Conservation (phyloP, 169 alveolate species). For the Plasmodium inui region DNA sequence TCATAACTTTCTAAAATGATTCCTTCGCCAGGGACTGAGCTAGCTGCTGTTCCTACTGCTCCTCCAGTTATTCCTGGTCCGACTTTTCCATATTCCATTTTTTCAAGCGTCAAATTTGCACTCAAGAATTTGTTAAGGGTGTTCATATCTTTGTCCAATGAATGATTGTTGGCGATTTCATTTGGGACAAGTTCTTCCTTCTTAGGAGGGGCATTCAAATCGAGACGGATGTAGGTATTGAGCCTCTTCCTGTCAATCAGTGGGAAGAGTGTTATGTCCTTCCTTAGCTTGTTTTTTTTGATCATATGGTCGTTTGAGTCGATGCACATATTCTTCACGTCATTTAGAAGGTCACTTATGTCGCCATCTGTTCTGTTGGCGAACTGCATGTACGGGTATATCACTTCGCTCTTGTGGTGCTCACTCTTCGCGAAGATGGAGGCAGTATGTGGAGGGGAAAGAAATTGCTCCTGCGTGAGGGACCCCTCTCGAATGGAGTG, state of each 20-base stretch:
- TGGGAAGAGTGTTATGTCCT: constrained; percentile 15
- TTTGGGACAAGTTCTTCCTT: background rate
- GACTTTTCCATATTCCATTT: background rate
- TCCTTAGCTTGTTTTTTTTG: background rate
- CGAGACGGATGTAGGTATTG: constrained; percentile 15
- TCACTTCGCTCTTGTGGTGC: background rate
- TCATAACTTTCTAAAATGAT: constrained; percentile 1
- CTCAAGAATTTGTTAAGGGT: constrained; percentile 23
- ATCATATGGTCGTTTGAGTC: background rate
- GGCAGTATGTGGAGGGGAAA: background rate
- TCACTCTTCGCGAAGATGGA: background rate
- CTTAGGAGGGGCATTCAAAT: constrained; percentile 35
- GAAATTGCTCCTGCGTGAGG: background rate
- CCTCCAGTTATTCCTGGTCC: background rate
- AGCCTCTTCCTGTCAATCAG: constrained; percentile 32
- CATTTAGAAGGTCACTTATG: background rate
- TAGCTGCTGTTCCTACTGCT: background rate
- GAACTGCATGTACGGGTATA: background rate
- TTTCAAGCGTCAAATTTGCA: constrained; percentile 16
- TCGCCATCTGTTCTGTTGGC: background rate
- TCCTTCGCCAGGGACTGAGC: background rate
- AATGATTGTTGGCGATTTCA: background rate
- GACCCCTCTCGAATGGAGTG: background rate
- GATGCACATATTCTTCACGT: background rate
- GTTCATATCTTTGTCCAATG: background rate